Conservation (phyloP, 169 alveolate genomes). For the Cryptosporidium muris region DNA sequence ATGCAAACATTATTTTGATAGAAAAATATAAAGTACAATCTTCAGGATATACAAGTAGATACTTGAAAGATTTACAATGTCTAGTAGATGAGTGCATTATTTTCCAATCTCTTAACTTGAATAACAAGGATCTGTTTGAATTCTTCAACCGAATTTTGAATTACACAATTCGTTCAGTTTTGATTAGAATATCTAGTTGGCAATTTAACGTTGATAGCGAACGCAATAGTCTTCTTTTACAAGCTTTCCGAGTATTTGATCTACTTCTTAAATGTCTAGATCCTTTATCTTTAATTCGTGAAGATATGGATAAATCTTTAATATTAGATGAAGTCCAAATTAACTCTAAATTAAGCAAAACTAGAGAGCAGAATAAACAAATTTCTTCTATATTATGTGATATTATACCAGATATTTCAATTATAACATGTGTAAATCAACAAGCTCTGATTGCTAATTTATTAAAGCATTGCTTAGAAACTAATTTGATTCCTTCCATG, state of each 20-base stretch:
- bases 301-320: background rate
- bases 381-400: slow-evolving; percentile 11
- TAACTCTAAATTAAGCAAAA: background rate
- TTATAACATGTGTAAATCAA: slow-evolving; percentile 36
- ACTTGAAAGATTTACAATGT: slow-evolving; percentile 27
- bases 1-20: slow-evolving; percentile 34
- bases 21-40: background rate
- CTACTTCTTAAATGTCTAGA: slow-evolving; percentile 33
- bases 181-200: slow-evolving; percentile 58
- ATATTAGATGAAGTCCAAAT: background rate
- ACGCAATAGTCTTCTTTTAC: slow-evolving; percentile 31
- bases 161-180: slow-evolving; percentile 51
- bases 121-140: slow-evolving; percentile 16
- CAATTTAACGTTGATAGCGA: slow-evolving; percentile 55
- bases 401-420: slow-evolving; percentile 51
- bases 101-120: slow-evolving; percentile 6
- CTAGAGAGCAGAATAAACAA: background rate
- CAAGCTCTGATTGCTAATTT: slow-evolving; percentile 44
- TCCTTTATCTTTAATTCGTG: slow-evolving; percentile 34
- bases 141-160: slow-evolving; percentile 31
- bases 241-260: slow-evolving; percentile 11
- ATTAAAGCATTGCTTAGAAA: slow-evolving; percentile 32
- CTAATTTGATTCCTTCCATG: slow-evolving; percentile 51
- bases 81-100: slow-evolving; percentile 30
- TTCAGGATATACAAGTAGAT: background rate